A percentile compares a stretch with the other conserved stretches of the same genome.
Evolutionary conservation across 2,329 filamentous ascomycete species (phyloP).

Genomic region (Esteya vermicola): DNA sequence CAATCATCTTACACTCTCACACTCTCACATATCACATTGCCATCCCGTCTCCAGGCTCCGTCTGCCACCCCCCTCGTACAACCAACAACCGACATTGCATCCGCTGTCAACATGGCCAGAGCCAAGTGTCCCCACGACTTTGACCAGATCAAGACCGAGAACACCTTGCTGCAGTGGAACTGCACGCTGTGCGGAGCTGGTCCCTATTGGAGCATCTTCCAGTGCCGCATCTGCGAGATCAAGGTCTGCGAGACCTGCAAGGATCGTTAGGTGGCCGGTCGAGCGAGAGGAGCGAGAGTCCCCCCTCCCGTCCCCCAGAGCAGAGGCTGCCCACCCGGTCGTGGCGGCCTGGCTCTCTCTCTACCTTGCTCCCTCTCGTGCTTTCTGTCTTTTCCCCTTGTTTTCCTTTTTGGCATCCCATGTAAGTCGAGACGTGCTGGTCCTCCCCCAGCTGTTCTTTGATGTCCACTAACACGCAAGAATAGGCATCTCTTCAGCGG

Average conservation of each 20-base stretch:
- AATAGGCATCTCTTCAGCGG: too few relatives aligned
- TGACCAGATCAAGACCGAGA: constrained; percentile 53
- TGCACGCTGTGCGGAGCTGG: constrained; percentile 51
- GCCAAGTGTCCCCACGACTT: constrained; percentile 44
- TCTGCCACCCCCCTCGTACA: too few relatives aligned
- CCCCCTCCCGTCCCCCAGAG: too few relatives aligned
- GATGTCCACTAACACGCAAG: too few relatives aligned
- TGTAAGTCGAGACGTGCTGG: too few relatives aligned
- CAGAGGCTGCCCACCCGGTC: too few relatives aligned
- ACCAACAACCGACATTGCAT: too few relatives aligned
- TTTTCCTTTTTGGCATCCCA: too few relatives aligned
- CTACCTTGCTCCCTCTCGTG: too few relatives aligned
- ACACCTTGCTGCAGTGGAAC: constrained; percentile 48
- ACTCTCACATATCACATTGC: neutral
- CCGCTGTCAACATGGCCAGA: constrained; percentile 5
- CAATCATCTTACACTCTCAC: neutral
- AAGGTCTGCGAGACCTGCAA: constrained; percentile 48
- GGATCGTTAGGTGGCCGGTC: constrained; percentile 14
- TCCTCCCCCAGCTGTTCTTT: too few relatives aligned
- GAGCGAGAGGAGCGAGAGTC: neutral
- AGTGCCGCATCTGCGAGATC: constrained; percentile 55
- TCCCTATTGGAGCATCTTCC: constrained; percentile 54
- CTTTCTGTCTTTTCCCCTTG: too few relatives aligned
- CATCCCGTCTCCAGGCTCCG: too few relatives aligned
- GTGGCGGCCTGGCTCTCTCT: neutral